Evolutionary conservation across 2,329 filamentous ascomycete species (phyloP).

Genomic region (Pseudopyricularia javanii): DNA sequence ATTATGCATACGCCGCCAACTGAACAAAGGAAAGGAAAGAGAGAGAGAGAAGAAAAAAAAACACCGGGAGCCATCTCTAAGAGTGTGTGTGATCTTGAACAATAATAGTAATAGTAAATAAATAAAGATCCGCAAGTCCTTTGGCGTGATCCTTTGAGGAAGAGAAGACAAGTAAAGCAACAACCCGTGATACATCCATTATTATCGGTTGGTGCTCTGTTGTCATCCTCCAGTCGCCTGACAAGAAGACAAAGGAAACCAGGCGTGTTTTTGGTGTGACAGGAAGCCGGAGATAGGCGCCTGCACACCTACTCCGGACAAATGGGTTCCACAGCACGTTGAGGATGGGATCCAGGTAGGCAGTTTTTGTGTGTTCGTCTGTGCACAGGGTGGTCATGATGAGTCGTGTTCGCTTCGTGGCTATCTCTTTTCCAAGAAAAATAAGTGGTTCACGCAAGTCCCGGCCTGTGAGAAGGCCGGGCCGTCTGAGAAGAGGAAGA

Average conservation of each 20-base stretch:
- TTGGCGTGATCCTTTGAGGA: no score
- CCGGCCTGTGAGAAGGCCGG: constrained; percentile 6
- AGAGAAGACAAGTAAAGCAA: no score
- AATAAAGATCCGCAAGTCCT: no score
- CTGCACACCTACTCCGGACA: neutral
- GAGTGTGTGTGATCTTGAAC: no score
- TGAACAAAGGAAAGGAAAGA: constrained; percentile 15
- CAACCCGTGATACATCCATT: no score
- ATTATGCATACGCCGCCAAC: constrained; percentile 21
- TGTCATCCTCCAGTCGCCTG: no score
- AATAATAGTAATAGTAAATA: no score
- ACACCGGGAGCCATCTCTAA: neutral
- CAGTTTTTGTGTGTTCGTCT: neutral
- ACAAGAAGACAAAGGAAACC: no score
- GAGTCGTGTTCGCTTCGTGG: neutral
- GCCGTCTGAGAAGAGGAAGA: neutral
- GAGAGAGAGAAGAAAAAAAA: constrained; percentile 7
- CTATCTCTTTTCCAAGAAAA: neutral
- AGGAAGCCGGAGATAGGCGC: no score
- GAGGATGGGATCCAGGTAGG: neutral
- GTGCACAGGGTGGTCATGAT: neutral
- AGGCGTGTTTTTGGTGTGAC: no score
- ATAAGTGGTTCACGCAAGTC: neutral
- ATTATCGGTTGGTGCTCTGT: no score
- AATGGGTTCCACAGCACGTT: neutral